phyloP scores from a whole-genome alignment of 164 flowering plant species.

The Nelumbo lutea region DNA sequence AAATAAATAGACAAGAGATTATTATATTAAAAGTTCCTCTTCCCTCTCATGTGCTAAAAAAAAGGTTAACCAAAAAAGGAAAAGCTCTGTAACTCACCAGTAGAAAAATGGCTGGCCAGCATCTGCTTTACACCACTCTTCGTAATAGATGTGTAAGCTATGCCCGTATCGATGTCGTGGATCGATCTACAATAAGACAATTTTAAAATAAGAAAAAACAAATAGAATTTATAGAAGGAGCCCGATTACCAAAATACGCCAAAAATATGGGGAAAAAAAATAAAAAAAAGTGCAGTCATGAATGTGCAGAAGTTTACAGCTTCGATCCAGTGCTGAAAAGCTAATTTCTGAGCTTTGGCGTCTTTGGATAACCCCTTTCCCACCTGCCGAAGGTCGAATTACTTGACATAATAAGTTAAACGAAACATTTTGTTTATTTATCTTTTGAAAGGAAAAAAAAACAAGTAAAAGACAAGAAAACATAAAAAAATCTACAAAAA shows the following conservation, averaged over 20 bases:
- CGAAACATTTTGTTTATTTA: too few species aligned
- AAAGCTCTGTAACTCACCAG: conserved; percentile 49
- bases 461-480: background rate
- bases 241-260: background rate
- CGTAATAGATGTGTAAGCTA: conserved; percentile 68
- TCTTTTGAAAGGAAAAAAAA: background rate
- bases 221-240: background rate
- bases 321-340: conserved; percentile 96
- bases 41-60: too few species aligned
- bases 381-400: conserved; percentile 36
- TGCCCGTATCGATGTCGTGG: conserved; percentile 94
- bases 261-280: background rate
- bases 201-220: background rate
- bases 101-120: conserved; percentile 88
- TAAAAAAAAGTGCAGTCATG: background rate
- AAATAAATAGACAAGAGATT: too few species aligned
- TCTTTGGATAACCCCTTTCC: conserved; percentile 79
- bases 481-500: background rate
- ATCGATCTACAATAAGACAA: conserved; percentile 51
- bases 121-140: conserved; percentile 66
- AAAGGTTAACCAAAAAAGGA: background rate
- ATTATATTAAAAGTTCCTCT: too few species aligned
- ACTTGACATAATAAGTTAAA: too few species aligned
- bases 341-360: conserved; percentile 64
- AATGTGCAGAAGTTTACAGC: conserved; percentile 45